Percentiles rank a stretch among this genome's conserved stretches.
These are phyloP conservation scores for Thermomyces lanuginosus DNA, from an alignment of 2,329 filamentous ascomycete species.

Conservation along the genomic window DNA sequence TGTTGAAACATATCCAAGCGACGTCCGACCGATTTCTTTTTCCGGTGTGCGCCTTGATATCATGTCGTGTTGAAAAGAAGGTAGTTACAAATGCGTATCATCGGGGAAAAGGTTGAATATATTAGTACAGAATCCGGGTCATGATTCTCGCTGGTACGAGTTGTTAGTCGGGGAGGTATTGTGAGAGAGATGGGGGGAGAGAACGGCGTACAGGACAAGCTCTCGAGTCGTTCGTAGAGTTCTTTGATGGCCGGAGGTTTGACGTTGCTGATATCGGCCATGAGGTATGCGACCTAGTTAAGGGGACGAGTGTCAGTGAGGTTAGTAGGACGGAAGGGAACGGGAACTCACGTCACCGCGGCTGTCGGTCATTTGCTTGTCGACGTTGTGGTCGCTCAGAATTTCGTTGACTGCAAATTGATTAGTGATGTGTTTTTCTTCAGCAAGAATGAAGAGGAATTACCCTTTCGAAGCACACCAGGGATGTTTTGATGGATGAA, in stretches of 20 bases:
- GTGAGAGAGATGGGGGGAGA: not conserved
- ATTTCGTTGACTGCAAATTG: slow-evolving; percentile 64
- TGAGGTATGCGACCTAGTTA: slow-evolving; percentile 66
- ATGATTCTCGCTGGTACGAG: slow-evolving; percentile 26
- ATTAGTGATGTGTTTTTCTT: slow-evolving; percentile 9
- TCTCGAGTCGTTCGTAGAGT: slow-evolving; percentile 68
- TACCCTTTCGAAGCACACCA: slow-evolving; percentile 74
- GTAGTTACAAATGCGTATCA: too few species aligned
- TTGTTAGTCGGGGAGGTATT: slow-evolving; percentile 5
- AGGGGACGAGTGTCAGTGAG: too few species aligned
- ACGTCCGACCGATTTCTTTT: too few species aligned
- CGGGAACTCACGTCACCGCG: slow-evolving; percentile 61
- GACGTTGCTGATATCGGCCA: slow-evolving; percentile 92
- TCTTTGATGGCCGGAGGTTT: slow-evolving; percentile 66
- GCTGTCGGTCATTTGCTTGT: slow-evolving; percentile 96
- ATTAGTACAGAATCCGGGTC: slow-evolving; percentile 30
- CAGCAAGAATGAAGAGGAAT: slow-evolving; percentile 5
- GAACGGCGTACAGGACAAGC: slow-evolving; percentile 50
- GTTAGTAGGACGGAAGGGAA: too few species aligned
- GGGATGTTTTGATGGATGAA: slow-evolving; percentile 96
- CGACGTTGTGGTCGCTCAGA: slow-evolving; percentile 86
- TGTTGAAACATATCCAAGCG: too few species aligned
- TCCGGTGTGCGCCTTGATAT: too few species aligned
- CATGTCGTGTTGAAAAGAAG: too few species aligned
- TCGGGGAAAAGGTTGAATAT: too few species aligned